Percentiles rank a stretch among this genome's conserved stretches.
Evolutionary conservation across 768 basidiomycete genomes (phyloP).

Genomic region (Hirschioporus abietinus): DNA sequence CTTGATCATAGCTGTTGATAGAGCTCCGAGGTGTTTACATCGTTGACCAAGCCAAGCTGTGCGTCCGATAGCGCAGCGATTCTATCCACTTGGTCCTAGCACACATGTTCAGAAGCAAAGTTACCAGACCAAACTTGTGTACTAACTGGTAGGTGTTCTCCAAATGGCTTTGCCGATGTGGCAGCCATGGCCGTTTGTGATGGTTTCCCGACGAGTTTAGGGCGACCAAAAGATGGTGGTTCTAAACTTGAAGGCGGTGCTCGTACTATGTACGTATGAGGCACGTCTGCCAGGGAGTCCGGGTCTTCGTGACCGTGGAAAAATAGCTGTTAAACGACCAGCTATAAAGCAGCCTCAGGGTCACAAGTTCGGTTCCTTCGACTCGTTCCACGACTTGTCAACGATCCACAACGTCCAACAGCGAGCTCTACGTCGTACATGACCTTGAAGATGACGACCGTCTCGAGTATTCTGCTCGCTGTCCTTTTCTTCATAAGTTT

Average conservation of each 20-base stretch:
- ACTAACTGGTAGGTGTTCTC: background rate
- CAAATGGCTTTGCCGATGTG: background rate
- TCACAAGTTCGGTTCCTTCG: constrained; percentile 1
- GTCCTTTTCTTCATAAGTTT: background rate
- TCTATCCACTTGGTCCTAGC: constrained; percentile 69
- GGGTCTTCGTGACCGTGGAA: background rate
- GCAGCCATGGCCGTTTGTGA: background rate
- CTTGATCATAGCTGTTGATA: background rate
- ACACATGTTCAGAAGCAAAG: background rate
- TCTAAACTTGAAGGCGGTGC: background rate
- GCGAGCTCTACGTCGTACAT: background rate
- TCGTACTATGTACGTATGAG: constrained; percentile 1
- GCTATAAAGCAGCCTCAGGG: background rate
- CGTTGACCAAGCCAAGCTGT: constrained; percentile 17
- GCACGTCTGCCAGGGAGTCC: background rate
- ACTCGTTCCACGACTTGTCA: constrained; percentile 1
- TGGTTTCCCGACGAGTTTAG: background rate
- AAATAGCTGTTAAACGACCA: background rate
- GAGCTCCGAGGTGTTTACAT: background rate
- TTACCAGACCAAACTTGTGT: background rate
- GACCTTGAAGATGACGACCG: background rate
- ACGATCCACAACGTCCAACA: background rate
- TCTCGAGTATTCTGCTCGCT: background rate
- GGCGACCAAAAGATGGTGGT: background rate
- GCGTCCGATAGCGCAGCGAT: constrained; percentile 53